Percentiles rank a stretch among this genome's conserved stretches.
phyloP scores from a whole-genome alignment of 2,329 filamentous ascomycete genomes.

The Verticillium albo-atrum region DNA sequence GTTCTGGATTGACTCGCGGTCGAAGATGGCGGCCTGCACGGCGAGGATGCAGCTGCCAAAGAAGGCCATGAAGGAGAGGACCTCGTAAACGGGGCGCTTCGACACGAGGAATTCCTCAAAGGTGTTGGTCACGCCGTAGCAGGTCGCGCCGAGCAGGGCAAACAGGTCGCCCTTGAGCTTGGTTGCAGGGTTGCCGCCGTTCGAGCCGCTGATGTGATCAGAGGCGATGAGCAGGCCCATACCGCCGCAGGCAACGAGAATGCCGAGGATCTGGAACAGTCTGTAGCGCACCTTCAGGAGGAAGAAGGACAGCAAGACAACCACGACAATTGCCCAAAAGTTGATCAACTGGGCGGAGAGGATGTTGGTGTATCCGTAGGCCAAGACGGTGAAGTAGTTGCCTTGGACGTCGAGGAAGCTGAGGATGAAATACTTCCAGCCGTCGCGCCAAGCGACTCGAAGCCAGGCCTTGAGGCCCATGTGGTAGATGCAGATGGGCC shows the following conservation, averaged over 20 bases:
- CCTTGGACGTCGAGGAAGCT: constrained; percentile 92
- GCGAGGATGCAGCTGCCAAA: constrained; percentile 91
- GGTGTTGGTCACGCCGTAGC: constrained; percentile 88
- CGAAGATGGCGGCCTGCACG: constrained; percentile 85
- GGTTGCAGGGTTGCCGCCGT: constrained; percentile 63
- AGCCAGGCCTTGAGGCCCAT: constrained; percentile 72
- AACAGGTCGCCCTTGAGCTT: constrained; percentile 91
- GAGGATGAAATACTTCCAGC: constrained; percentile 93
- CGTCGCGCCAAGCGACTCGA: constrained; percentile 60
- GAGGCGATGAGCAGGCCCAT: constrained; percentile 82
- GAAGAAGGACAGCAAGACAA: constrained; percentile 78
- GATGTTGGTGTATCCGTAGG: constrained; percentile 89
- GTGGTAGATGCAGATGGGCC: constrained; percentile 70
- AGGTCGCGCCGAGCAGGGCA: constrained; percentile 79
- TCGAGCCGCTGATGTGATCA: constrained; percentile 76
- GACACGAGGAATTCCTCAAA: constrained; percentile 93
- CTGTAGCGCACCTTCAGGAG: constrained; percentile 88
- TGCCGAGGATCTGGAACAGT: constrained; percentile 77
- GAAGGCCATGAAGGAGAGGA: constrained; percentile 84
- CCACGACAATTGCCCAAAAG: constrained; percentile 96
- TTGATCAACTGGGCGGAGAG: constrained; percentile 93
- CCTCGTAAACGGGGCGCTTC: constrained; percentile 84
- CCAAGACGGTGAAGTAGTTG: constrained; percentile 96
- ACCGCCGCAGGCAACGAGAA: constrained; percentile 85
- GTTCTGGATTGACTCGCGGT: constrained; percentile 65